Evolutionary conservation across 2,329 filamentous ascomycete species (phyloP).

Genomic region (Plenodomus tracheiphilus): DNA sequence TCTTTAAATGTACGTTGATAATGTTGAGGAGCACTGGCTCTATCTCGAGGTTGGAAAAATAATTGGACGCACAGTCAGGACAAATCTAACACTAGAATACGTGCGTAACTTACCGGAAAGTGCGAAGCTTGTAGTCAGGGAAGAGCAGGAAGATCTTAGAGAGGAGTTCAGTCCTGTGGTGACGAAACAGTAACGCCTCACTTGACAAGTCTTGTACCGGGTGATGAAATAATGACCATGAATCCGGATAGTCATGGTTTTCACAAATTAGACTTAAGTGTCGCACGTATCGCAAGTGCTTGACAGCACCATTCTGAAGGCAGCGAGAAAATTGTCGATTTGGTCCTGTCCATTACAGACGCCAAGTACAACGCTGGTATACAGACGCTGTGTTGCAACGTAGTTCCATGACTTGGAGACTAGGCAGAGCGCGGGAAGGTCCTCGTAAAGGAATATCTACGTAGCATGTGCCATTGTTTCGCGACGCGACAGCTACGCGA

Average conservation of each 20-base stretch:
- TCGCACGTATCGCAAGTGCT: slow-evolving; percentile 2
- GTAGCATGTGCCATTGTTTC: not conserved
- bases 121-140: too few relatives aligned
- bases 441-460: slow-evolving; percentile 5
- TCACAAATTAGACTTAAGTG: slow-evolving; percentile 7
- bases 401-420: slow-evolving; percentile 4
- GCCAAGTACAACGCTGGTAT: slow-evolving; percentile 6
- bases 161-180: not conserved
- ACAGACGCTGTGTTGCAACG: slow-evolving; percentile 6
- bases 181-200: too few relatives aligned
- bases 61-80: too few relatives aligned
- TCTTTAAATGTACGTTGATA: too few relatives aligned
- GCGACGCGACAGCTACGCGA: not conserved
- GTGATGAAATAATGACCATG: too few relatives aligned
- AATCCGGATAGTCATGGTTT: too few relatives aligned
- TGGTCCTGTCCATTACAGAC: not conserved
- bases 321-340: slow-evolving; percentile 3
- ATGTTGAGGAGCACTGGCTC: too few relatives aligned
- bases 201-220: too few relatives aligned
- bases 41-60: too few relatives aligned
- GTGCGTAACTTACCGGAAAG: too few relatives aligned
- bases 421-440: slow-evolving; percentile 9
- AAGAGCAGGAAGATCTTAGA: not conserved
- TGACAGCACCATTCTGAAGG: slow-evolving; percentile 3
- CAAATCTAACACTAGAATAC: too few relatives aligned